phyloP scores from a whole-genome alignment of 75 land plant genomes.

The Cupressus sempervirens region DNA sequence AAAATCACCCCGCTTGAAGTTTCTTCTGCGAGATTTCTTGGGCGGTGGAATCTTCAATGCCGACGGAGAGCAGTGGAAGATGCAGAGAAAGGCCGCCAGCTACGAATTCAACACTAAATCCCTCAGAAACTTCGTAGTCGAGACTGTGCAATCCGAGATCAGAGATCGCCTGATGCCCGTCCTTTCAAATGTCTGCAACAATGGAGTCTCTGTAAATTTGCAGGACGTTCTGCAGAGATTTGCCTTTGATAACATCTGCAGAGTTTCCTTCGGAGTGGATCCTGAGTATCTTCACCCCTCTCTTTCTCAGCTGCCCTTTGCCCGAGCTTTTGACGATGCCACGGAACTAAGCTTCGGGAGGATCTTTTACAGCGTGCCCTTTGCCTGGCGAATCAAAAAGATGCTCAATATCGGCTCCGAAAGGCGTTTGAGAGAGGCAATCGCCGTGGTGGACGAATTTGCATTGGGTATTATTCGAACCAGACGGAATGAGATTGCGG shows the following conservation, averaged over 20 bases:
- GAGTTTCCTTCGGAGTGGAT: constrained; percentile 22
- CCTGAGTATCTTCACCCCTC: constrained; percentile 18
- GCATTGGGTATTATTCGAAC: constrained; percentile 18
- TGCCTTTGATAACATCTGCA: constrained; percentile 21
- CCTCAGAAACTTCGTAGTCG: neutral
- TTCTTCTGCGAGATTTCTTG: constrained; percentile 13
- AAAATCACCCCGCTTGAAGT: constrained; percentile 1
- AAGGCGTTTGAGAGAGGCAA: neutral
- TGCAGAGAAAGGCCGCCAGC: no score
- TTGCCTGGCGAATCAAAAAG: neutral
- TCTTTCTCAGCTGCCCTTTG: constrained; percentile 9
- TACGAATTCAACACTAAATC: neutral
- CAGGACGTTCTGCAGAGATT: constrained; percentile 15
- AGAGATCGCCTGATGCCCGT: constrained; percentile 40
- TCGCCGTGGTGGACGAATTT: constrained; percentile 25
- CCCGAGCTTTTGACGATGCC: constrained; percentile 21
- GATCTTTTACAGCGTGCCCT: constrained; percentile 12
- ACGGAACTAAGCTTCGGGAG: neutral
- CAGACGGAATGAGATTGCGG: neutral
- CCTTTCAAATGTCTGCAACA: constrained; percentile 13
- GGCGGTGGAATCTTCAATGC: no score
- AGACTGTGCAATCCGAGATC: constrained; percentile 18
- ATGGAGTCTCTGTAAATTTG: neutral
- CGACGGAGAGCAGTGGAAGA: no score
- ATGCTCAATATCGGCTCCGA: neutral